These are phyloP conservation scores for Ophiostoma novo-ulmi DNA, from an alignment of 2,329 filamentous ascomycete species.

Conservation along the genomic window DNA sequence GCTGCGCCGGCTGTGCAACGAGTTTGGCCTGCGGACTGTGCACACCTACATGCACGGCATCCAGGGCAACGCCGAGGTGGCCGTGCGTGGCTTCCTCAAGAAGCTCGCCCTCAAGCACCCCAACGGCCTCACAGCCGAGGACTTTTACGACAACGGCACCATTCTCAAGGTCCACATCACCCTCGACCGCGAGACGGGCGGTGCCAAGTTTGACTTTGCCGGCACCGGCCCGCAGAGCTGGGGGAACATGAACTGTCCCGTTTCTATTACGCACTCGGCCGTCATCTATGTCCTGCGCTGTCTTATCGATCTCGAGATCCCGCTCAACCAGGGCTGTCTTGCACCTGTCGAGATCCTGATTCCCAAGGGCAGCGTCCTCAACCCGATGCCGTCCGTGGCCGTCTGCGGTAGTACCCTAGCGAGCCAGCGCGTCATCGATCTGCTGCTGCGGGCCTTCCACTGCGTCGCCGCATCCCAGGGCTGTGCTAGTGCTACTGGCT, in stretches of 20 bases:
- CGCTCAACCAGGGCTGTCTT: constrained; percentile 39
- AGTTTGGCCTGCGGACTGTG: constrained; percentile 64
- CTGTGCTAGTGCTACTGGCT: constrained; percentile 35
- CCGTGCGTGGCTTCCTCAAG: constrained; percentile 66
- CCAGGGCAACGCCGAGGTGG: constrained; percentile 67
- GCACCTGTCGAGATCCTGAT: constrained; percentile 36
- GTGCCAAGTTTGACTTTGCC: constrained; percentile 37
- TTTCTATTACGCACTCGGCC: constrained; percentile 30
- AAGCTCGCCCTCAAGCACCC: constrained; percentile 52
- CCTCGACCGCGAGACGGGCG: constrained; percentile 32
- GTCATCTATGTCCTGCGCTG: constrained; percentile 39
- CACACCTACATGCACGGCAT: constrained; percentile 75
- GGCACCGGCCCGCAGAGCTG: constrained; percentile 32
- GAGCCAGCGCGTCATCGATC: constrained; percentile 35
- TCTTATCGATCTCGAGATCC: constrained; percentile 36
- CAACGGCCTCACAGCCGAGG: constrained; percentile 32
- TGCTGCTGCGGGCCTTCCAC: constrained; percentile 34
- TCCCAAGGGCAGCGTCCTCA: constrained; percentile 34
- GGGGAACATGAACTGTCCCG: constrained; percentile 26
- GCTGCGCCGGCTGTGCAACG: constrained; percentile 65
- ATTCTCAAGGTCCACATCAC: constrained; percentile 34
- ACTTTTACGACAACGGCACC: constrained; percentile 41
- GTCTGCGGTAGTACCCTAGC: constrained; percentile 41
- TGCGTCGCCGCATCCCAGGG: constrained; percentile 32
- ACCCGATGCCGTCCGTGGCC: constrained; percentile 31